Evolutionary conservation across 805 yeast genomes (phyloP), one percentile per base, ranked within the genome.

Genomic region (Torulaspora microellipsoides): DNA sequence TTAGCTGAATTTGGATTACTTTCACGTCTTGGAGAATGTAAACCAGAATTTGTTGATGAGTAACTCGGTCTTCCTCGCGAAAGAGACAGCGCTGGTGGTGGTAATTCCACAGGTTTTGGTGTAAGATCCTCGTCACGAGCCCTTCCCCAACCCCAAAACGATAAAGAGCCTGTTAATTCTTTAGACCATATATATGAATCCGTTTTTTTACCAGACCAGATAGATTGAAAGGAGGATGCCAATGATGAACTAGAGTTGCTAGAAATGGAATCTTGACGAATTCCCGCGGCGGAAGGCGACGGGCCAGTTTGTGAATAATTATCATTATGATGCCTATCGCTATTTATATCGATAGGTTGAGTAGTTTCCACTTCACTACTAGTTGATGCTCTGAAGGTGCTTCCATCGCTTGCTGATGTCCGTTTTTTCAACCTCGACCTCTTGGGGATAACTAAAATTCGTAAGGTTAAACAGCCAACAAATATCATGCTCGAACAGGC

Each of bases 401-500:
- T 28, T 14, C 27, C n/a, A 8, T 12, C 27, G 13, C 9, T 23
- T 11, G 12, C 12, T 34, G 29, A 27, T 10, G 36, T 37, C 27
- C 43, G 40, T 12, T 38, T 38, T 25, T 36, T 43, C 11, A 34
- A 12, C n/a, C 27, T 42, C 3, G 33, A 34, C 0, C 15, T 17
- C n/a, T 31, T 34, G 14, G 51, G 48, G 12, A 31, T 33, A 28
- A 41, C 35, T 35, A 47, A 25, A 25, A 61, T 56, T 29, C 49
- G 48, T 15, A 65, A 38, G 23, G 61, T 62, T 40, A 66, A 58
- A 2, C 63, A 56, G 1, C 72, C 71, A 1, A 51, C 34, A 2
- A 65, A 42, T 15, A 68, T 62, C 48, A 65, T 52, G 0, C 48
- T n/a, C 1, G 72, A 56, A 40, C 87, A 76, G 37, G 70, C 71